Percentiles rank a stretch among this genome's conserved stretches.
phyloP scores from a whole-genome alignment of 306 rosid species.

The Rosa multiflora region DNA sequence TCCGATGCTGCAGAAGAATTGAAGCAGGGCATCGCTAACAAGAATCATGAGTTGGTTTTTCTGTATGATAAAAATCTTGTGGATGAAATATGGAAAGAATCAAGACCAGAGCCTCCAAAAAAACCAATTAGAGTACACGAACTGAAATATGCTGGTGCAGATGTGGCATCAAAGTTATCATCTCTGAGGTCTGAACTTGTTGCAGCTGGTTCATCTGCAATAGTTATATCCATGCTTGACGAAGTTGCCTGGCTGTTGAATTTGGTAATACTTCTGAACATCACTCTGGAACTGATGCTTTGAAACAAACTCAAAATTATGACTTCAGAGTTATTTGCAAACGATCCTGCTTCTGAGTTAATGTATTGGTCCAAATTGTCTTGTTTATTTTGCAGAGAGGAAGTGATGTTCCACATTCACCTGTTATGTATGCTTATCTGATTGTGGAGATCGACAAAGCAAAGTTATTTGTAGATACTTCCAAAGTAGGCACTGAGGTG shows the following conservation, averaged over 20 bases:
- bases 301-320: not conserved
- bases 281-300: not conserved
- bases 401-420: slow-evolving; percentile 90
- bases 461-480: slow-evolving; percentile 67
- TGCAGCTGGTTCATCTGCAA: slow-evolving; percentile 74
- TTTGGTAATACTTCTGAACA: slow-evolving; percentile 58
- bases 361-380: slow-evolving; percentile 20
- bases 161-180: slow-evolving; percentile 70
- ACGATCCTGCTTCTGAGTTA: not conserved
- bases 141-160: slow-evolving; percentile 80
- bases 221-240: slow-evolving; percentile 85
- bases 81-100: slow-evolving; percentile 82
- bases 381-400: slow-evolving; percentile 75
- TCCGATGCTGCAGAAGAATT: slow-evolving; percentile 88
- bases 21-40: slow-evolving; percentile 65
- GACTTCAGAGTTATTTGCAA: not conserved
- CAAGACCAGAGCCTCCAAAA: slow-evolving; percentile 68
- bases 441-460: slow-evolving; percentile 80
- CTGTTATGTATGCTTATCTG: slow-evolving; percentile 92
- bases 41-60: slow-evolving; percentile 78
- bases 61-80: slow-evolving; percentile 71
- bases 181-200: slow-evolving; percentile 73
- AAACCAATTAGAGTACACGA: slow-evolving; percentile 75
- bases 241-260: slow-evolving; percentile 96
- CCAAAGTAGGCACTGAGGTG: slow-evolving; percentile 76